Evolutionary conservation across 257 asterid species (phyloP), one percentile per base, ranked within the genome.

Genomic region (Solanum tarijense): DNA sequence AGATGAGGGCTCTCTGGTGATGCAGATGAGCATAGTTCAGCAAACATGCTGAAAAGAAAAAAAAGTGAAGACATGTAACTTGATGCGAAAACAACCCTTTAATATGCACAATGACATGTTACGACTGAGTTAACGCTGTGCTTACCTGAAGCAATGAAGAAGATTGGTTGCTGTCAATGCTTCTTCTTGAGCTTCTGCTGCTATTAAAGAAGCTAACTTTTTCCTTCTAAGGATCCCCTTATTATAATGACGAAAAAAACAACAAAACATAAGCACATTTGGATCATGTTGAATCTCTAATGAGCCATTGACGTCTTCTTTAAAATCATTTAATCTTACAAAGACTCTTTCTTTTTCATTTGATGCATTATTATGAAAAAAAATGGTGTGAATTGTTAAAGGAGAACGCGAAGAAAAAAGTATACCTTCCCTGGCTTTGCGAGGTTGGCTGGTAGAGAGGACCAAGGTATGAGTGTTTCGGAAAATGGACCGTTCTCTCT

Each of bases 141-240:
- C 85, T 78, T 86, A 95, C 99, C 98, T 92, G 60, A 96, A 93
- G 95, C 96, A 94, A 79, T 92, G 93, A 86, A 93, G 92, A 85
- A 96, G 94, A 90, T 93, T 93, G 90, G 94, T 93, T 21, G 98
- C 96, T 82, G 90, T 82, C 62, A 91, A 91, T 36, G 98, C 99
- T 91, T 96, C 99, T 79, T 92, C 94, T 73, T 95, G 96, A 78
- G 99, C 99, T 92, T 94, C 96, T 72, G 93, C 93, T 71, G 97
- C 96, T 75, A 96, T 95, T 87, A 90, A 85, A 89, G 95, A 93
- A 84, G 98, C 98, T 87, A 95, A 88, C 82, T 92, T 90, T 55
- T 92, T 94, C 92, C 95, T 96, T 55, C 94, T 93, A 83, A 94
- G 89, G 92, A 94, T 87, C 81, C 92, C 97, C 98, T 96, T 85